These are phyloP conservation scores for Pinus taeda DNA, from an alignment of 75 land plant species.

Conservation along the genomic window DNA sequence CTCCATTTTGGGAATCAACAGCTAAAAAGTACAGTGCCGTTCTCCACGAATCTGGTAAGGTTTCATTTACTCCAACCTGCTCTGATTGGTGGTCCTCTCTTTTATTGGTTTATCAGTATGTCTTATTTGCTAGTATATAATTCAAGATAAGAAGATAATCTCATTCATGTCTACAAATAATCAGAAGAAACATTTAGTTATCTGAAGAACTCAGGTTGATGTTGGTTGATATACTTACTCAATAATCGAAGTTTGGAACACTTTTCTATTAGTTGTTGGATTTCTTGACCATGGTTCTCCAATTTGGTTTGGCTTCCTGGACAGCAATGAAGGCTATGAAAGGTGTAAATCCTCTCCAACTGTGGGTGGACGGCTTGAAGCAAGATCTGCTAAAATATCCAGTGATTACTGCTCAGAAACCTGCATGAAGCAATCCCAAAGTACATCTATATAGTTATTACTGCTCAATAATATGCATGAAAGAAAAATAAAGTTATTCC, in stretches of 20 bases:
- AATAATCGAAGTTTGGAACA: no score
- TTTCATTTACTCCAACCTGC: not conserved
- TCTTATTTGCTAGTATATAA: no score
- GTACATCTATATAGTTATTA: not conserved
- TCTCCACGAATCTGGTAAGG: conserved; percentile 40
- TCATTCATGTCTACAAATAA: no score
- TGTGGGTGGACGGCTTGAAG: conserved; percentile 94
- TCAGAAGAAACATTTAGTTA: no score
- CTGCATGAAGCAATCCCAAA: conserved; percentile 9
- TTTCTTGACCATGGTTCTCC: no score
- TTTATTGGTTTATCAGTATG: not conserved
- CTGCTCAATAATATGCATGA: no score
- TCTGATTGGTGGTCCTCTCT: not conserved
- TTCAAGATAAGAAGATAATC: not conserved
- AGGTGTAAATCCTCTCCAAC: conserved; percentile 83
- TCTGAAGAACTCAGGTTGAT: no score
- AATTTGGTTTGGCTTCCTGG: not conserved
- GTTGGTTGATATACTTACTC: no score
- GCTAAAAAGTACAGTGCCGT: no score
- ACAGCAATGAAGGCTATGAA: conserved; percentile 81
- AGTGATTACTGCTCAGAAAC: conserved; percentile 81
- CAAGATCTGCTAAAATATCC: conserved; percentile 78
- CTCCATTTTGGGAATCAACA: conserved; percentile 70
- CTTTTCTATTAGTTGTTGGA: no score
- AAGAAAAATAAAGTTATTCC: no score